A percentile compares a stretch with the other conserved stretches of the same genome.
Conservation (phyloP, 345 rosid species). For the Lepidium didymum region DNA sequence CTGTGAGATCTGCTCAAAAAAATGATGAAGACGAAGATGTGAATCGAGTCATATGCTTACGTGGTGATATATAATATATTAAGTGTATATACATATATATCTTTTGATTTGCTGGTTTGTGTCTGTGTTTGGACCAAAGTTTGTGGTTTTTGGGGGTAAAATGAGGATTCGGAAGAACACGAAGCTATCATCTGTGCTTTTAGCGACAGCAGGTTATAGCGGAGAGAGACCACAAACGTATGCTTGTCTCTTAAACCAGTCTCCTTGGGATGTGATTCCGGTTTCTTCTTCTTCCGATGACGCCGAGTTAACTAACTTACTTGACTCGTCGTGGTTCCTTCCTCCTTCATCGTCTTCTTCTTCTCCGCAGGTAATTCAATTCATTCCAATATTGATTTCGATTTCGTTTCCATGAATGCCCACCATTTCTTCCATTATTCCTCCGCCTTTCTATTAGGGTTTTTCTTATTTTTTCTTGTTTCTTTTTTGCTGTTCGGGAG, state of each 20-base stretch:
- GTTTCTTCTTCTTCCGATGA: not conserved
- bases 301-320: constrained; percentile 16
- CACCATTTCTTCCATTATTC: constrained; percentile 18
- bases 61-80: constrained; percentile 2
- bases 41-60: constrained; percentile 3
- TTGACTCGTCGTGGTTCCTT: constrained; percentile 28
- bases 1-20: constrained; percentile 60
- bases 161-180: constrained; percentile 97
- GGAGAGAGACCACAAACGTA: constrained; percentile 41
- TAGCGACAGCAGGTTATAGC: constrained; percentile 33
- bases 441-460: constrained; percentile 21
- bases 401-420: constrained; percentile 32
- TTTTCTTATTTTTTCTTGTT: not conserved
- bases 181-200: constrained; percentile 42
- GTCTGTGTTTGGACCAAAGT: not conserved
- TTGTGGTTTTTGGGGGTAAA: not conserved
- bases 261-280: constrained; percentile 92
- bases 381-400: constrained; percentile 5
- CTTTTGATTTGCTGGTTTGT: not conserved
- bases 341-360: constrained; percentile 7
- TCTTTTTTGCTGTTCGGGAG: not conserved
- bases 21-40: constrained; percentile 2
- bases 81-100: not conserved
- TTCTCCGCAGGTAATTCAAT: constrained; percentile 36
- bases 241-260: constrained; percentile 86